Base-by-base conservation (phyloP, 1,139 yeast genomes). In the Blastobotrys indianensis region DNA sequence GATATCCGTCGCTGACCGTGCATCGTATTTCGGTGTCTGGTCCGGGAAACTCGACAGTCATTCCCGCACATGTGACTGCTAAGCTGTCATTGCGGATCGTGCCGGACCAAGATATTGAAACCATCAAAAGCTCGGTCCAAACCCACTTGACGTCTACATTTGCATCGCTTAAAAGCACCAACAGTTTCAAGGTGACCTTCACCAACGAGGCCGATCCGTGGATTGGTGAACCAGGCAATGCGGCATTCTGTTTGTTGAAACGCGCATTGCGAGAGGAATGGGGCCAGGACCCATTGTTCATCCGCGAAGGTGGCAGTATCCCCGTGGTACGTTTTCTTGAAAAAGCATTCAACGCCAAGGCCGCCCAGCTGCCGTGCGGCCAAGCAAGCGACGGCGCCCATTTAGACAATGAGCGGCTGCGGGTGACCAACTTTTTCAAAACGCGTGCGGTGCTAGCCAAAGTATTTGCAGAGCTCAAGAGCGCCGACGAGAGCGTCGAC, bases 351-450 rank as follows among this genome's bases (percentile, higher is more conserved):
- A 16, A 28, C 4, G 96, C 97, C 1, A 85, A 87, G 16, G 97
- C 97, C 1, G 95, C 92, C 0, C 97, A 92, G 64, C 77, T 92
- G 36, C 98, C 98, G 1, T 87, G 97, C 62, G 98, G 98, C 0
- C 98, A 92, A 67, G 78, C 94, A 1, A 80, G 94, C 41, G 98
- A 92, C 63, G 87, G 87, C 60, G 97, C 97, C 1, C 98, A 92
- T 69, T 74, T 92, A 59, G 80, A 82, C 58, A 84, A 92, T 60
- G 98, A 92, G 64, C 77, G 94, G 52, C 67, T 92, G 43, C 70
- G 97, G 49, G 79, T 92, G 28, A 68, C 80, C 37, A 92, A 92
- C 61, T 73, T 92, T 58, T 78, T 81, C 56, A 85, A 84, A 50
- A 76, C 92, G 50, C 76, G 90, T 51, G 73, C 72, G 34, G 82